Evolutionary conservation across 352 stramenopile species (phyloP).

Genomic region (Globisporangium sylvaticum): DNA sequence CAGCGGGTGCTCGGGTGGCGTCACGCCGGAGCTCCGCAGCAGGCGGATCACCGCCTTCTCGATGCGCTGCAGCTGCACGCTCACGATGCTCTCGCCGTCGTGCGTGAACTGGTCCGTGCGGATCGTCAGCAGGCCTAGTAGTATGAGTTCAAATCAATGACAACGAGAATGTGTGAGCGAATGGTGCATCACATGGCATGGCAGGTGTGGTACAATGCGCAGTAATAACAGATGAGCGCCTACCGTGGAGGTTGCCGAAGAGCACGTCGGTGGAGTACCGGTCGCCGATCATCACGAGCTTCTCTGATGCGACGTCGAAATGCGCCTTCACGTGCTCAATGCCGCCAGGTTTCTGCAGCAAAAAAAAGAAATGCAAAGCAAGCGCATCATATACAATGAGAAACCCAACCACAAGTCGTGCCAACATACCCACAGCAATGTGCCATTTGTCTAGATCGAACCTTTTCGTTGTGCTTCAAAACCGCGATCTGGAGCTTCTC

Average conservation of each 20-base stretch:
- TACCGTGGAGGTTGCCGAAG: conserved; percentile 95
- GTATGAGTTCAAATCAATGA: background rate
- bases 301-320: conserved; percentile 72
- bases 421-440: background rate
- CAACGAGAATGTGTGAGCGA: background rate
- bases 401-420: background rate
- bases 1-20: conserved; percentile 38
- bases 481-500: conserved; percentile 78
- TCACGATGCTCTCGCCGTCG: conserved; percentile 62
- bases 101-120: conserved; percentile 86
- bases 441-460: conserved; percentile 2
- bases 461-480: conserved; percentile 90
- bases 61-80: conserved; percentile 64
- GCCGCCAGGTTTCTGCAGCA: conserved; percentile 86
- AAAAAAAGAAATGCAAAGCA: background rate
- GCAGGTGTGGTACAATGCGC: background rate
- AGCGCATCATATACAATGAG: background rate
- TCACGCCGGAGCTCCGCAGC: conserved; percentile 39
- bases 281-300: conserved; percentile 96
- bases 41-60: conserved; percentile 56
- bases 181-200: too few relatives aligned
- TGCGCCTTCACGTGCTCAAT: conserved; percentile 84
- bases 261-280: conserved; percentile 96
- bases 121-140: conserved; percentile 92
- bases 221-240: background rate